A percentile compares a stretch with the other conserved stretches of the same genome.
Evolutionary conservation across 2,329 filamentous ascomycete genomes (phyloP).

Genomic region (Sphaerostilbella broomeana): DNA sequence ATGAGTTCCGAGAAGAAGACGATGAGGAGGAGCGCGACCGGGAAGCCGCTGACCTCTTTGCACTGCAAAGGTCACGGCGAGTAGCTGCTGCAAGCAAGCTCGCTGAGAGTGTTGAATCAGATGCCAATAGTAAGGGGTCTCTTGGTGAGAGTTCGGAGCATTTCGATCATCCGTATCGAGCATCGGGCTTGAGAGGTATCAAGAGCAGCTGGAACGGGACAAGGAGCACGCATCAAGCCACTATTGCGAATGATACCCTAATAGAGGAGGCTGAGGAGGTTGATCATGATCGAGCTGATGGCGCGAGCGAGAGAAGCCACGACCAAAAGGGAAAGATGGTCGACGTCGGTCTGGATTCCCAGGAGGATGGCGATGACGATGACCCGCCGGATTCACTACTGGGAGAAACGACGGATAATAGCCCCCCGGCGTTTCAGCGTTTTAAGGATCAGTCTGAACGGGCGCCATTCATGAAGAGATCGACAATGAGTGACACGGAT

Average conservation of each 20-base stretch:
- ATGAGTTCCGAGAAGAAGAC: slow-evolving; percentile 88
- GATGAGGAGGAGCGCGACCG: slow-evolving; percentile 86
- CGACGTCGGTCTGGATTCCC: slow-evolving; percentile 75
- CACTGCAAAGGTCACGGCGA: slow-evolving; percentile 79
- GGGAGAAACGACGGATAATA: slow-evolving; percentile 46
- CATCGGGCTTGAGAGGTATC: slow-evolving; percentile 47
- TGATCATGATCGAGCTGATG: slow-evolving; percentile 27
- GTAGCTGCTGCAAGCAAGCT: slow-evolving; percentile 80
- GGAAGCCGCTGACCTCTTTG: slow-evolving; percentile 90
- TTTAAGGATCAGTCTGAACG: slow-evolving; percentile 40
- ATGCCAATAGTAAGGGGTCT: slow-evolving; percentile 40
- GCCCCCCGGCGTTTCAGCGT: slow-evolving; percentile 56
- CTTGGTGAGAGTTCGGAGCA: slow-evolving; percentile 26
- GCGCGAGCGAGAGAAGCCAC: slow-evolving; percentile 23
- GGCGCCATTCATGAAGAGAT: slow-evolving; percentile 34
- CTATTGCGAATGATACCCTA: slow-evolving; percentile 24
- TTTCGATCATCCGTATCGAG: slow-evolving; percentile 34
- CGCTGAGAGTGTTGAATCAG: slow-evolving; percentile 78
- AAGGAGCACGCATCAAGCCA: slow-evolving; percentile 32
- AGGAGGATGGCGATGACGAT: slow-evolving; percentile 49
- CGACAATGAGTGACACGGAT: slow-evolving; percentile 43
- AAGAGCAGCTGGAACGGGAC: slow-evolving; percentile 59
- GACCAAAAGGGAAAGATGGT: slow-evolving; percentile 63
- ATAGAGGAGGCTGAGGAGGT: slow-evolving; percentile 40
- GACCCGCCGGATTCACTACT: slow-evolving; percentile 57